Evolutionary conservation across 1,139 yeast genomes (phyloP), one percentile per base, ranked within the genome.

Genomic region (Debaryomycetaceae sp.): DNA sequence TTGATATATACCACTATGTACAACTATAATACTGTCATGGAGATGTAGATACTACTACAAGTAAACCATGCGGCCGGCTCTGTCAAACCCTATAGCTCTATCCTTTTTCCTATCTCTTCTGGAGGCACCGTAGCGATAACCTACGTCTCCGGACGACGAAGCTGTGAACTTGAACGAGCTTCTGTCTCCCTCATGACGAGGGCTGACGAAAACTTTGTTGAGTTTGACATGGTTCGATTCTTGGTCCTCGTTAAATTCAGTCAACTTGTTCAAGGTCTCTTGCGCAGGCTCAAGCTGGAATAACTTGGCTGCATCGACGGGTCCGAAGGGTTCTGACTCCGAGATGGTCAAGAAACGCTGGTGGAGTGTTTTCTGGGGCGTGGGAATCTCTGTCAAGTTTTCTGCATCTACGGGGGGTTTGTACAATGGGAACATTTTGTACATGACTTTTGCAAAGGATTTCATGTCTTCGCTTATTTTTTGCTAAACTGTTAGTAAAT

Each of bases 241-340:
- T 52, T 57, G 66, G 44, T 54, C 59, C 17, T 78, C 80, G 40
- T 78, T 77, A 42, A 76, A 72, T 51, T 82, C 80, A 8, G 89
- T 73, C 51, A 88, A 75, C 57, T 78, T 78, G 53, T 81, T 81
- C 55, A 89, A 75, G 4, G 95, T 86, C 39, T 77, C 82, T 43
- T 81, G 78, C 37, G 98, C 97, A 20, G 96, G 95, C 61, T 88
- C 93, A 52, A 91, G 75, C 39, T 79, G 90, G 54, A 88, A 80
- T 38, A 87, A 78, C 49, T 81, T 72, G 42, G 99, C 97, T n/a
- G 99, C 97, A 60, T 93, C 98, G 6, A 90, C 78, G 6, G 98
- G 96, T 5, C 97, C 97, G 64, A 91, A 91, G n/a, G 97, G 96
- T 67, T 90, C 95, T 20, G 91, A 83, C 68, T 93, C 98, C 11